Conservation (phyloP, 2,329 filamentous ascomycete genomes). For the Blumeria hordei region DNA sequence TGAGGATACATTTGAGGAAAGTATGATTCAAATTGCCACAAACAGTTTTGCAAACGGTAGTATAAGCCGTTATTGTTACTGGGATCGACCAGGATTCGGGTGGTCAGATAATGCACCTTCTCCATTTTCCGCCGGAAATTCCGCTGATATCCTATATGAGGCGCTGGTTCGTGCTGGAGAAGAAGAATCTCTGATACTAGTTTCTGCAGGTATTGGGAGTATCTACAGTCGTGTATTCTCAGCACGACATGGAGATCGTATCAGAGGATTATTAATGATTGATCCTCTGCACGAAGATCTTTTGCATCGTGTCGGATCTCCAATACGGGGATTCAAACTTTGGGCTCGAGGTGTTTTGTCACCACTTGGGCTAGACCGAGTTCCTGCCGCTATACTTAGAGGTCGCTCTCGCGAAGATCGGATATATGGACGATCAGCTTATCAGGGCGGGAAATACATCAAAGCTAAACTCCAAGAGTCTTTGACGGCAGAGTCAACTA, state of each 20-base stretch:
- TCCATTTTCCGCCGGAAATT: conserved; percentile 78
- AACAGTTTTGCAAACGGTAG: conserved; percentile 53
- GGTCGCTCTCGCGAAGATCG: conserved; percentile 64
- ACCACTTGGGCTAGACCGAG: conserved; percentile 61
- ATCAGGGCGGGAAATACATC: conserved; percentile 61
- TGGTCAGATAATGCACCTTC: conserved; percentile 87
- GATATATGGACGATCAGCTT: conserved; percentile 55
- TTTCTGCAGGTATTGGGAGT: conserved; percentile 66
- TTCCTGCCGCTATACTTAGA: conserved; percentile 58
- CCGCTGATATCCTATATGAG: conserved; percentile 71
- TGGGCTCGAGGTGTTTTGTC: conserved; percentile 74
- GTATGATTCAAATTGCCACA: conserved; percentile 59
- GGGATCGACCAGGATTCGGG: conserved; percentile 71
- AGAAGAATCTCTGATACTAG: conserved; percentile 68
- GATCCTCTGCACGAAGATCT: conserved; percentile 80
- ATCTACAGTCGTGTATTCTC: conserved; percentile 84
- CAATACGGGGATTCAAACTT: conserved; percentile 54
- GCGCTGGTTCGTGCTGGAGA: conserved; percentile 61
- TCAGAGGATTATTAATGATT: conserved; percentile 62
- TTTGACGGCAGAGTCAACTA: conserved; percentile 63
- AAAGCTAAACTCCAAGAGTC: conserved; percentile 87
- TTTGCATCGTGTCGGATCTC: conserved; percentile 38
- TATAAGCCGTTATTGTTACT: conserved; percentile 80
- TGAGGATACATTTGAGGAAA: conserved; percentile 53
- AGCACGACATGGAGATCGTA: conserved; percentile 49